Conservation (phyloP, 2,329 filamentous ascomycete species). For the Cladosporium austrohemisphaericum region DNA sequence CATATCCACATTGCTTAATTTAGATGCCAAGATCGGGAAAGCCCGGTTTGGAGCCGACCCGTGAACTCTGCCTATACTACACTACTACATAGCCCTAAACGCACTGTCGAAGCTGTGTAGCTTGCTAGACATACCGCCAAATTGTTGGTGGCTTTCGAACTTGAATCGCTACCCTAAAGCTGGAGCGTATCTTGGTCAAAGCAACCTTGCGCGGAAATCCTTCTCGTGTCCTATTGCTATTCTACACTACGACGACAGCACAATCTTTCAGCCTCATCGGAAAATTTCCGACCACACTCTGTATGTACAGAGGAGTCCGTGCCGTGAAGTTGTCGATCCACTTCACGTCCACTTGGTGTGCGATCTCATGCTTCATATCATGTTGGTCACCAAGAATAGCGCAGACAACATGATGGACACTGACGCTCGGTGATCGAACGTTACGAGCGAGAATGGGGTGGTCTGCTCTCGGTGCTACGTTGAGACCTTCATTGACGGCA, state of each 20-base stretch:
- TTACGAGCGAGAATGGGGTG: neutral
- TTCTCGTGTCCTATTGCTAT: neutral
- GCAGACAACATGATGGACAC: neutral
- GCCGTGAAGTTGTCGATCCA: neutral
- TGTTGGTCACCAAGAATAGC: conserved; percentile 2
- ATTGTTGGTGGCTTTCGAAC: neutral
- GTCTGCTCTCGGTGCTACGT: too few species aligned
- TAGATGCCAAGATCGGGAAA: neutral
- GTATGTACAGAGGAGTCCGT: neutral
- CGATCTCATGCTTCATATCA: neutral
- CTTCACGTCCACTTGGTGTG: neutral
- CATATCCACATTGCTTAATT: conserved; percentile 1
- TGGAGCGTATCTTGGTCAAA: neutral
- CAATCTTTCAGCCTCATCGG: neutral
- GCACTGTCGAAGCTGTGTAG: neutral
- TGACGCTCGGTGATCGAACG: neutral
- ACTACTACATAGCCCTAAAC: conserved; percentile 2
- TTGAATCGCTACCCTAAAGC: neutral
- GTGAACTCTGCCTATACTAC: neutral
- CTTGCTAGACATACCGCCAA: neutral
- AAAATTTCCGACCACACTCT: neutral
- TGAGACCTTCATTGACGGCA: neutral
- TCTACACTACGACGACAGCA: neutral
- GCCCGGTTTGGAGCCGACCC: neutral
- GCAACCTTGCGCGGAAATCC: neutral